Evolutionary conservation across 1,284 basidiomycete species (phyloP).

Genomic region (Ganoderma sp.): DNA sequence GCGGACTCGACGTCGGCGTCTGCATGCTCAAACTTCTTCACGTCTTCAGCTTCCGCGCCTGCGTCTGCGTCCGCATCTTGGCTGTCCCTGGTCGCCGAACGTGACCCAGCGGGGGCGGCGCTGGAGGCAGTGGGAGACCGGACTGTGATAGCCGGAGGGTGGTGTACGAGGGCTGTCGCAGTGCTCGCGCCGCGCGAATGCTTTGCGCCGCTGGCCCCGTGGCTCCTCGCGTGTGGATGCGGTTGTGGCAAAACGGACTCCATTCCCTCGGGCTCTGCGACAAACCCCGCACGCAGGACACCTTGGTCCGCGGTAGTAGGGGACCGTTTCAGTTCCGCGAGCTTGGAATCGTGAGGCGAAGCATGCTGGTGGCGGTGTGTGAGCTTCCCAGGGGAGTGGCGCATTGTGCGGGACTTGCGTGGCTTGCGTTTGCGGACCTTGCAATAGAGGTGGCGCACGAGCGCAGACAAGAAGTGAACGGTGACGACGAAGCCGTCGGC

Average conservation of each 20-base stretch:
- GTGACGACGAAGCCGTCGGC: conserved; percentile 65
- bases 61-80: neutral
- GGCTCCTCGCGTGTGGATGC: neutral
- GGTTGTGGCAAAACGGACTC: neutral
- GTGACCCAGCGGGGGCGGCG: neutral
- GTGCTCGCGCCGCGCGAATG: neutral
- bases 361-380: neutral
- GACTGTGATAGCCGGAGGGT: neutral
- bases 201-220: neutral
- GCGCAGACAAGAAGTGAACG: conserved; percentile 50
- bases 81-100: neutral
- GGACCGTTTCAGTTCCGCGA: neutral
- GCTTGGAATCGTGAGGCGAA: neutral
- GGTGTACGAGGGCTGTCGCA: neutral
- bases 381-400: neutral
- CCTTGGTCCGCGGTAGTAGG: neutral
- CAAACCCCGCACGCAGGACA: neutral
- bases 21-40: neutral
- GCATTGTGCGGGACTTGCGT: neutral
- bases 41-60: neutral
- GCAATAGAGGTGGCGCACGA: neutral
- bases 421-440: neutral
- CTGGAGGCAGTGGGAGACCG: neutral
- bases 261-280: neutral
- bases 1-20: neutral